Evolutionary conservation across 2,329 filamentous ascomycete species (phyloP).

Genomic region (Aspergillus hortae): DNA sequence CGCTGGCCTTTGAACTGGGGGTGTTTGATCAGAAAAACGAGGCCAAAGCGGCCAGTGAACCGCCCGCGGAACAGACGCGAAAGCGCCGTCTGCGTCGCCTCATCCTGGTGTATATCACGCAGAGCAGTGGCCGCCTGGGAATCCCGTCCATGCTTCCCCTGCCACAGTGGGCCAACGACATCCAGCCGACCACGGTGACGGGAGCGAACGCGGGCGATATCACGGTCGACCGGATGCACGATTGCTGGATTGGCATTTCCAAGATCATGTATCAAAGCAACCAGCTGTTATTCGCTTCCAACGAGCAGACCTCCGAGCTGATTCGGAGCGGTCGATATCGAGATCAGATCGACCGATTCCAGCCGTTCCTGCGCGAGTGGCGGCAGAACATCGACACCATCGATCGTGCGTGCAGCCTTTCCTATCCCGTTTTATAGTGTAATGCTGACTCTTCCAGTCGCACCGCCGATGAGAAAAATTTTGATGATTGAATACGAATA

Average conservation of each 20-base stretch:
- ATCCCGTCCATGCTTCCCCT: slow-evolving; percentile 88
- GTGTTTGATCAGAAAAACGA: slow-evolving; percentile 91
- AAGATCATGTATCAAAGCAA: slow-evolving; percentile 90
- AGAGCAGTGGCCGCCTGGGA: slow-evolving; percentile 87
- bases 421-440: not conserved
- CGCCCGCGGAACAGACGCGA: slow-evolving; percentile 63
- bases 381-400: slow-evolving; percentile 77
- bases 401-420: slow-evolving; percentile 40
- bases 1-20: slow-evolving; percentile 86
- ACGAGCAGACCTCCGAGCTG: slow-evolving; percentile 81
- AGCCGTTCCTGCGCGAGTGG: slow-evolving; percentile 75
- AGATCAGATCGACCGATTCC: slow-evolving; percentile 73
- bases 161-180: slow-evolving; percentile 40
- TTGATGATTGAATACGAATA: slow-evolving; percentile 95
- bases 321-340: slow-evolving; percentile 85
- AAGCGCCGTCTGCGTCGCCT: slow-evolving; percentile 81
- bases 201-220: slow-evolving; percentile 29
- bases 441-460: slow-evolving; percentile 37
- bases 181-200: slow-evolving; percentile 28
- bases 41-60: slow-evolving; percentile 54
- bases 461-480: slow-evolving; percentile 64
- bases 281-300: slow-evolving; percentile 79
- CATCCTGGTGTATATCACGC: slow-evolving; percentile 85
- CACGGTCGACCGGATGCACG: slow-evolving; percentile 58
- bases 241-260: slow-evolving; percentile 93